Evolutionary conservation across 2,329 filamentous ascomycete species (phyloP).

Genomic region (Moelleriella libera): DNA sequence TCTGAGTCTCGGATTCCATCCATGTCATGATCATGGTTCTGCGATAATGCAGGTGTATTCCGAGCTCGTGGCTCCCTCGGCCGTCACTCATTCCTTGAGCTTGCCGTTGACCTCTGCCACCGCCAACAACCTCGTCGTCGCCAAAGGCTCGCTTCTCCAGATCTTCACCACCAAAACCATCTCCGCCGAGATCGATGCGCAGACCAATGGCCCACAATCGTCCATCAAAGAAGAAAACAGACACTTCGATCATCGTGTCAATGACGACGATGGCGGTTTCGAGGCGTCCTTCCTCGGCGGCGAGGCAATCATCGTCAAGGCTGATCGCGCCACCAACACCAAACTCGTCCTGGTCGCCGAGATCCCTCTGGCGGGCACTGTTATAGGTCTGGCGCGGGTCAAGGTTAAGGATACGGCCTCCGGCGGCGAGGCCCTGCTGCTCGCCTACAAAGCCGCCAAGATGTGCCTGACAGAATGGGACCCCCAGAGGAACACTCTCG

Average conservation of each 20-base stretch:
- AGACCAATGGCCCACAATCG: slow-evolving; percentile 19
- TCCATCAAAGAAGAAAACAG: slow-evolving; percentile 23
- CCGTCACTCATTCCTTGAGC: slow-evolving; percentile 76
- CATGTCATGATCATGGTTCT: slow-evolving; percentile 16
- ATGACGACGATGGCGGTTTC: slow-evolving; percentile 49
- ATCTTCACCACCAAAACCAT: slow-evolving; percentile 66
- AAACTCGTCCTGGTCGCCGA: slow-evolving; percentile 80
- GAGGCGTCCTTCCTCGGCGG: slow-evolving; percentile 52
- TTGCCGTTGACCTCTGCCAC: slow-evolving; percentile 64
- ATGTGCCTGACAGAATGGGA: slow-evolving; percentile 93
- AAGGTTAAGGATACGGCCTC: slow-evolving; percentile 59
- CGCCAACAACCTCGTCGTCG: slow-evolving; percentile 76
- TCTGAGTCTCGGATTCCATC: too few relatives aligned
- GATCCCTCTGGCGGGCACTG: slow-evolving; percentile 67
- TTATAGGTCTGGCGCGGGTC: slow-evolving; percentile 70
- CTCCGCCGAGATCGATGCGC: slow-evolving; percentile 44
- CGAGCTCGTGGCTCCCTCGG: slow-evolving; percentile 85
- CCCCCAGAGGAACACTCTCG: slow-evolving; percentile 60
- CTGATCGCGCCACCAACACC: slow-evolving; percentile 50
- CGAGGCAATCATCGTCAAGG: slow-evolving; percentile 45
- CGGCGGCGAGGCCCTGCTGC: slow-evolving; percentile 68
- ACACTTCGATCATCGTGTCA: slow-evolving; percentile 36
- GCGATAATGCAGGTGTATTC: slow-evolving; percentile 86
- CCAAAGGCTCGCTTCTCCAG: slow-evolving; percentile 84
- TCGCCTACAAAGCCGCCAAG: slow-evolving; percentile 84